A percentile compares a stretch with the other conserved stretches of the same genome.
phyloP scores from a whole-genome alignment of 2,329 filamentous ascomycete genomes.

The Aspergillus novofumigatus region DNA sequence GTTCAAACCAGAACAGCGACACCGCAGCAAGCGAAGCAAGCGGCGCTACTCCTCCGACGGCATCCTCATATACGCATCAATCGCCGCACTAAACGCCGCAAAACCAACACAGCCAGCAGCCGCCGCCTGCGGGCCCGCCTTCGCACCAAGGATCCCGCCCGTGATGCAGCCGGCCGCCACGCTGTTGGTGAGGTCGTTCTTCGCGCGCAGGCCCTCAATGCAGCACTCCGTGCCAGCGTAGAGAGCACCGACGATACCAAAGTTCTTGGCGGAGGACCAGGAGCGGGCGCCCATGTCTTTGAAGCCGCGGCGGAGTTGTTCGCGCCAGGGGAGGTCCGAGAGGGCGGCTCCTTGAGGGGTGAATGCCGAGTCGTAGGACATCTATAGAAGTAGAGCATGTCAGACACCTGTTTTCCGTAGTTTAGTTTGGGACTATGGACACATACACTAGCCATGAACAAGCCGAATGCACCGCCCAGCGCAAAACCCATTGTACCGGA shows the following conservation, averaged over 20 bases:
- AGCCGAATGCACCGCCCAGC: constrained; percentile 86
- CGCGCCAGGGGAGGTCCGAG: constrained; percentile 67
- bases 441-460: constrained; percentile 94
- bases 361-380: constrained; percentile 96
- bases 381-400: constrained; percentile 55
- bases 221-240: constrained; percentile 94
- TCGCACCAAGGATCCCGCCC: constrained; percentile 79
- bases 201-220: constrained; percentile 83
- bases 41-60: constrained; percentile 43
- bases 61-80: constrained; percentile 86
- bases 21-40: neutral
- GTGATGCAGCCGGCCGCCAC: constrained; percentile 85
- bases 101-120: constrained; percentile 87
- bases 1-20: neutral
- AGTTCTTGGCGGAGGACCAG: constrained; percentile 84
- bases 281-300: constrained; percentile 90
- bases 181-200: constrained; percentile 89
- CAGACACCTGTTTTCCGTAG: neutral
- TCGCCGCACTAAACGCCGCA: constrained; percentile 85
- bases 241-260: constrained; percentile 85
- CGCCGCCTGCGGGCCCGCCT: constrained; percentile 84
- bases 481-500: constrained; percentile 92
- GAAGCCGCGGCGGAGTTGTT: constrained; percentile 82
- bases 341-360: constrained; percentile 54
- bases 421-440: neutral